Evolutionary conservation across 306 rosid genomes (phyloP), one percentile per base, ranked within the genome.

Genomic region (Clitoria ternatea): DNA sequence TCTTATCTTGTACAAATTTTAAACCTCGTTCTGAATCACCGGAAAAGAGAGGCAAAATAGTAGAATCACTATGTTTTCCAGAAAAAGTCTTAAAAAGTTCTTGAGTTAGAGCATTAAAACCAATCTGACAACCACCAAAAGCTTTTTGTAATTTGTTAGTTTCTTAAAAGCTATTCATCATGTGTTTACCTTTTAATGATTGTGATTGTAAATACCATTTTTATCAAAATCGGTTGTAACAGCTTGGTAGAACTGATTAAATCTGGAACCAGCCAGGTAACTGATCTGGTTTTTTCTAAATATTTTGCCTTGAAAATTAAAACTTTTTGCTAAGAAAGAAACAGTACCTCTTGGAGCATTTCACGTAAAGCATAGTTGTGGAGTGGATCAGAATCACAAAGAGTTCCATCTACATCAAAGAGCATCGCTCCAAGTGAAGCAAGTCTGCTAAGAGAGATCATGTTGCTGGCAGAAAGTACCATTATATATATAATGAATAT

Each of bases 361-460:
- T 80, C 90, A 0, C 91, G 87, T 75, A 88, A 92, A 35, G 97
- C 96, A 50, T 63, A 52, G 71, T 75, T 78, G 76, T 92, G 98
- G 59, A 92, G 77, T 5, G 96, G 96, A 84, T 92, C 98, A 10
- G 98, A 88, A 80, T 92, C 98, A 66, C 97, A 90, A 0, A 92
- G 63, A 27, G 98, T 90, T 81, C 98, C 98, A 81, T 94, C 98
- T 20, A 94, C 78, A 75, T 94, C 98, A 69, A 94, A 94, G 29
- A 94, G 84, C 74, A 94, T 86, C n/a, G 95, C 97, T 80, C 89
- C 90, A 43, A 90, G 75, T 37, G 97, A 91, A 69, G 95, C 89
- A 65, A 88, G 83, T 52, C 19, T 64, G 53, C 84, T 62, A 44
- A 94, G 88, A 52, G 87, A 48, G 81, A 59, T 71, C 72, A 84